A percentile compares a stretch with the other conserved stretches of the same genome.
Conservation (phyloP, 73 alveolate genomes). For the Paramecium primaurelia region DNA sequence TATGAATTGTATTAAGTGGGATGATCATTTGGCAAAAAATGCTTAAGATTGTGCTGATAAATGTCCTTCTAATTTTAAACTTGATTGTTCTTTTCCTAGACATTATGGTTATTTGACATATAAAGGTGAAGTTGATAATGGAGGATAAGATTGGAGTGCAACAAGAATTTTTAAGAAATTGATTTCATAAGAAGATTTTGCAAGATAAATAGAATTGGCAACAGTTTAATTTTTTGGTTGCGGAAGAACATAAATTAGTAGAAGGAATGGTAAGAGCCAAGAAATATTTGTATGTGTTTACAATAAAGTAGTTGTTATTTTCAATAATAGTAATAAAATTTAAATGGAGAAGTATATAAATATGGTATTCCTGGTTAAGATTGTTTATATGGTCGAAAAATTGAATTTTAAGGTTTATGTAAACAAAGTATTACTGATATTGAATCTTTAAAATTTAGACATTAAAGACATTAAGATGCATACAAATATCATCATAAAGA, state of each 20-base stretch:
- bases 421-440: neutral
- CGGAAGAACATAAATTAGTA: neutral
- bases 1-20: neutral
- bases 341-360: neutral
- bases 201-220: slow-evolving; percentile 7
- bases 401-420: neutral
- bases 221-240: neutral
- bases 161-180: neutral
- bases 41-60: slow-evolving; percentile 6
- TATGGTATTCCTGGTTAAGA: neutral
- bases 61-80: neutral
- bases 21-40: neutral
- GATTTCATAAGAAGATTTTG: neutral
- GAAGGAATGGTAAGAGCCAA: neutral
- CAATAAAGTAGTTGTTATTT: neutral
- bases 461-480: neutral
- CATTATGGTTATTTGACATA: neutral
- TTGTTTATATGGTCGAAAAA: neutral
- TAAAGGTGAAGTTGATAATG: neutral
- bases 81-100: neutral
- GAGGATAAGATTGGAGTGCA: neutral
- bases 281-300: neutral
- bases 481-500: neutral
- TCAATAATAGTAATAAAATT: neutral
- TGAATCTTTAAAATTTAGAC: neutral